Percentiles rank a stretch among this genome's conserved stretches.
phyloP scores from a whole-genome alignment of 2,329 filamentous ascomycete species.

The Clonostachys solani region DNA sequence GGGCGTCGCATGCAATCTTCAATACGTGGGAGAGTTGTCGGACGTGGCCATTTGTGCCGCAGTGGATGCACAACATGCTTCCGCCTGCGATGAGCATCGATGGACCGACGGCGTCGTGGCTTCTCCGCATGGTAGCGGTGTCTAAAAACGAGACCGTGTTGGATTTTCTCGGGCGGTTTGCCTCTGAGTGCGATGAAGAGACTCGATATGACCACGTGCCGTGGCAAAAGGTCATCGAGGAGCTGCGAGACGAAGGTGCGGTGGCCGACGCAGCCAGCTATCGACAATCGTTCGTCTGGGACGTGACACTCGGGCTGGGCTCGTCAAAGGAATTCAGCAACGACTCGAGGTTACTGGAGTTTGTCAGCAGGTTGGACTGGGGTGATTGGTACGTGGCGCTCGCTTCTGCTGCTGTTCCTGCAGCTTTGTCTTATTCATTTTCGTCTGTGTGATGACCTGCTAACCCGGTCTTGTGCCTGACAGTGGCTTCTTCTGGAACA shows the following conservation, averaged over 20 bases:
- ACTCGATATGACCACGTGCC: conserved; percentile 22
- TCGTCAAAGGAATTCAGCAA: conserved; percentile 7
- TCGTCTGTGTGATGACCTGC: neutral
- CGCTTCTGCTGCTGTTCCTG: neutral
- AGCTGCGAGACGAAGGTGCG: conserved; percentile 23
- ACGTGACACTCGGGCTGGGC: conserved; percentile 23
- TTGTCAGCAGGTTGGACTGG: conserved; percentile 27
- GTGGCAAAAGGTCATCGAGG: conserved; percentile 23
- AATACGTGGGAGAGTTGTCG: conserved; percentile 25
- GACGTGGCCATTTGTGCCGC: conserved; percentile 29
- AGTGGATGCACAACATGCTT: conserved; percentile 24
- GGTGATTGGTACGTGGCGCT: conserved; percentile 24
- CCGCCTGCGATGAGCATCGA: conserved; percentile 29
- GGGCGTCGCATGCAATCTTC: conserved; percentile 21
- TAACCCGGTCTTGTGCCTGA: neutral
- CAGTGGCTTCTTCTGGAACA: conserved; percentile 31
- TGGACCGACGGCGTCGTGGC: conserved; percentile 27
- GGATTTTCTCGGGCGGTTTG: conserved; percentile 18
- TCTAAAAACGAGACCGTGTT: conserved; percentile 13
- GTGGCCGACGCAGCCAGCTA: conserved; percentile 24
- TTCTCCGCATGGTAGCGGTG: conserved; percentile 24
- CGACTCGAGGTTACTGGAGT: conserved; percentile 16
- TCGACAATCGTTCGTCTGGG: conserved; percentile 31
- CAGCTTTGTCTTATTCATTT: neutral
- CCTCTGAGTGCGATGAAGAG: conserved; percentile 14